Conservation (phyloP, 2,329 filamentous ascomycete genomes). For the Stachybotrys elegans region DNA sequence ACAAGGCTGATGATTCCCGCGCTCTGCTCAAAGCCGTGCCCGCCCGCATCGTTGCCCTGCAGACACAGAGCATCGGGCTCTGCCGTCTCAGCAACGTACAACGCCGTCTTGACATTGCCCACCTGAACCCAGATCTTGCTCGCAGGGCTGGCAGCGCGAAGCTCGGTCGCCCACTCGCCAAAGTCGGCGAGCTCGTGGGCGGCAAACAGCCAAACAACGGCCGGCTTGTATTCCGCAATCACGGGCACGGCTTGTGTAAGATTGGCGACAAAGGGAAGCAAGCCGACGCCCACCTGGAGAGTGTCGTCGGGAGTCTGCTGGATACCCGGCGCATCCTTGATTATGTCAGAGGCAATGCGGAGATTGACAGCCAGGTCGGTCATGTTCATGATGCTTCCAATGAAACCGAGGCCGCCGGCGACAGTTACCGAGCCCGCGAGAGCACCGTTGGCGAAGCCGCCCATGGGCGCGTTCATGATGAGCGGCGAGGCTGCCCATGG, state of each 20-base stretch:
- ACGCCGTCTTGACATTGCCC: slow-evolving; percentile 1
- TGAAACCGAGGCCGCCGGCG: slow-evolving; percentile 3
- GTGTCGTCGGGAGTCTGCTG: not conserved
- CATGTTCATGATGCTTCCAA: not conserved
- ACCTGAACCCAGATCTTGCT: slow-evolving; percentile 3
- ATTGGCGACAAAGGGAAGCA: not conserved
- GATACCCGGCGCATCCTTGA: not conserved
- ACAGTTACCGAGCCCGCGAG: not conserved
- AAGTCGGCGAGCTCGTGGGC: not conserved
- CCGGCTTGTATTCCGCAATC: slow-evolving; percentile 1
- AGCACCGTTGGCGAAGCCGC: not conserved
- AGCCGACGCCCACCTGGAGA: not conserved
- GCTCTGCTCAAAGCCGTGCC: slow-evolving; percentile 1
- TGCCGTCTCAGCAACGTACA: not conserved
- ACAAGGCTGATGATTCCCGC: slow-evolving; percentile 4
- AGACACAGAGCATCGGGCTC: not conserved
- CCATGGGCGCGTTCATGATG: slow-evolving; percentile 4
- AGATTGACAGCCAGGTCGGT: not conserved
- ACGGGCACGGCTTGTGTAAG: slow-evolving; percentile 1
- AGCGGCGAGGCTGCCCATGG: slow-evolving; percentile 2
- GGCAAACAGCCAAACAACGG: slow-evolving; percentile 4
- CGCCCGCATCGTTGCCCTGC: slow-evolving; percentile 4
- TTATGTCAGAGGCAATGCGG: not conserved
- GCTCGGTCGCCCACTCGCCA: not conserved
- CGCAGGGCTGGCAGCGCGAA: not conserved